phyloP scores from a whole-genome alignment of 2,329 filamentous ascomycete species.

The Lomentospora prolificans region DNA sequence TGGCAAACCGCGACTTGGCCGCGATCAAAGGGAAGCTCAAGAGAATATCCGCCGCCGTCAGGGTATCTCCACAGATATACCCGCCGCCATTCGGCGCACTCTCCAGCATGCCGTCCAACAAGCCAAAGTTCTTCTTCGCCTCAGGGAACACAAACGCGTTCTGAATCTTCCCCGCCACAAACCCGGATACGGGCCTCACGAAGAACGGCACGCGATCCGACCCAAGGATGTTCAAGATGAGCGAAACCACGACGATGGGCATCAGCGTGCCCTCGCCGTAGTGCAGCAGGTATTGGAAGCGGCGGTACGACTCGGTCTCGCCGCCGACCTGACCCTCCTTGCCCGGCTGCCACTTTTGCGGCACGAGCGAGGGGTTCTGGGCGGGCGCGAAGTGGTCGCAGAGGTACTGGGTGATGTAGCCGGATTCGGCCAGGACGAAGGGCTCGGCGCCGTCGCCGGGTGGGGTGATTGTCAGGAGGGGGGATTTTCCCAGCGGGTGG shows the following conservation, averaged over 20 bases:
- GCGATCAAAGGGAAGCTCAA: slow-evolving; percentile 43
- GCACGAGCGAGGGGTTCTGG: slow-evolving; percentile 31
- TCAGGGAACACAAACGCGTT: slow-evolving; percentile 26
- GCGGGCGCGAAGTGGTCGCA: slow-evolving; percentile 46
- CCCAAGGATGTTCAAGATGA: slow-evolving; percentile 43
- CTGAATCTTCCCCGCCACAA: slow-evolving; percentile 29
- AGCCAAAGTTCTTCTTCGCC: slow-evolving; percentile 34
- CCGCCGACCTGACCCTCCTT: slow-evolving; percentile 46
- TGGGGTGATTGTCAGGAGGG: slow-evolving; percentile 61
- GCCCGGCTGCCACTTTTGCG: slow-evolving; percentile 45
- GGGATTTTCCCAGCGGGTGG: slow-evolving; percentile 82
- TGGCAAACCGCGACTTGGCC: slow-evolving; percentile 27
- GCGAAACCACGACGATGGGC: slow-evolving; percentile 53
- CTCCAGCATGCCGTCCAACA: slow-evolving; percentile 39
- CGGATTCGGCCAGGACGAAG: slow-evolving; percentile 70
- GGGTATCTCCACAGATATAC: slow-evolving; percentile 38
- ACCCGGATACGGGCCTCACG: slow-evolving; percentile 39
- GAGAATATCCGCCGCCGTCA: slow-evolving; percentile 44
- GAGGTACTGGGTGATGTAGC: slow-evolving; percentile 72
- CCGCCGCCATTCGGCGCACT: slow-evolving; percentile 23
- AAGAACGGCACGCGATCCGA: slow-evolving; percentile 39
- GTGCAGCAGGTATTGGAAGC: slow-evolving; percentile 64
- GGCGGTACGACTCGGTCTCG: slow-evolving; percentile 50
- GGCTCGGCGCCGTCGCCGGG: slow-evolving; percentile 24
- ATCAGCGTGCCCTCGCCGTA: slow-evolving; percentile 81